These are phyloP conservation scores for Kodamaea sp. DNA, from an alignment of 1,139 yeast genomes.

Conservation along the genomic window DNA sequence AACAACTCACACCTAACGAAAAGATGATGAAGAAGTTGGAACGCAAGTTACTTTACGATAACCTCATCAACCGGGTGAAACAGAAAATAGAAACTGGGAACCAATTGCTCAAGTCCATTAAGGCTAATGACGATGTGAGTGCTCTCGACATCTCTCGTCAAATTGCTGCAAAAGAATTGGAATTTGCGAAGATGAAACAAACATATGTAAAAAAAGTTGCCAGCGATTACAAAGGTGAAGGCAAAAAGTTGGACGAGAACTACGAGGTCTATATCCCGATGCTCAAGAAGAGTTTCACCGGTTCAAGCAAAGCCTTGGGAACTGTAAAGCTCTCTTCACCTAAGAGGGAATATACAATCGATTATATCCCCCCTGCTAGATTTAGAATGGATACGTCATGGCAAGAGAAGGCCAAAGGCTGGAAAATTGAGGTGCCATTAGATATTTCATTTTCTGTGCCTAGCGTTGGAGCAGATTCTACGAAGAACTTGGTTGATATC, in stretches of 20 bases:
- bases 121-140: constrained; percentile 14
- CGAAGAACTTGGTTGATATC: constrained; percentile 19
- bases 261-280: constrained; percentile 12
- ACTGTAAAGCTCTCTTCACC: constrained; percentile 30
- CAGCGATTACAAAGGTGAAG: background rate
- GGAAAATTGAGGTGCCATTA: constrained; percentile 36
- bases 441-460: constrained; percentile 18
- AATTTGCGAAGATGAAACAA: constrained; percentile 22
- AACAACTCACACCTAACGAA: constrained; percentile 9
- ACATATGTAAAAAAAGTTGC: constrained; percentile 14
- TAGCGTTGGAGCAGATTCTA: background rate
- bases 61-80: constrained; percentile 28
- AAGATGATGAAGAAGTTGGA: constrained; percentile 16
- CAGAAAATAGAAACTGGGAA: constrained; percentile 29
- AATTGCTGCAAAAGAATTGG: constrained; percentile 20
- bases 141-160: constrained; percentile 17
- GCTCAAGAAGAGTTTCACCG: constrained; percentile 15
- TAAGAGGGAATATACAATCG: constrained; percentile 24
- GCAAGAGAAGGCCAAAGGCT: constrained; percentile 17
- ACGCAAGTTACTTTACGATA: constrained; percentile 24
- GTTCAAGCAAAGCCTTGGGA: constrained; percentile 16
- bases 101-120: constrained; percentile 20
- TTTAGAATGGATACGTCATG: constrained; percentile 17
- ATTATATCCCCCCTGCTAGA: constrained; percentile 35
- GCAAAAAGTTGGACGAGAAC: background rate